A percentile compares a stretch with the other conserved stretches of the same genome.
phyloP scores from a whole-genome alignment of 2,329 filamentous ascomycete species.

The Bipolaris bicolor region DNA sequence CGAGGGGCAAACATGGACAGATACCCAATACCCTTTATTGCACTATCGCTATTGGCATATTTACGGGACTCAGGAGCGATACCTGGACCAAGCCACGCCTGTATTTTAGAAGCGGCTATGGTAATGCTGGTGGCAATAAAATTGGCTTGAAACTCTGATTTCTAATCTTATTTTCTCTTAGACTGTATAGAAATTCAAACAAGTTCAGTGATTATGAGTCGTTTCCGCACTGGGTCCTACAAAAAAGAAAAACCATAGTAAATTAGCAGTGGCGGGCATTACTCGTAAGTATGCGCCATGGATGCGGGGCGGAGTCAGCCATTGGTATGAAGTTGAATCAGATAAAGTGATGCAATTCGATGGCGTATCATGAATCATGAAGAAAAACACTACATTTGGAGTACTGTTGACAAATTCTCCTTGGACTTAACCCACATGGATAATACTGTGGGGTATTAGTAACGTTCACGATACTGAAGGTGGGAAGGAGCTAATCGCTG shows the following conservation, averaged over 20 bases:
- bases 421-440: background rate
- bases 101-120: background rate
- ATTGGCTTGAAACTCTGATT: background rate
- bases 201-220: too few relatives aligned
- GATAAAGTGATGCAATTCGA: background rate
- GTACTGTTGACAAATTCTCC: background rate
- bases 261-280: background rate
- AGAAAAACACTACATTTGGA: background rate
- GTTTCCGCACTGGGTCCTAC: background rate
- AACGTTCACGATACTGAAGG: conserved; percentile 1
- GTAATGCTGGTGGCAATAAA: background rate
- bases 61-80: background rate
- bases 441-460: background rate
- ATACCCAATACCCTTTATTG: background rate
- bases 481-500: conserved; percentile 4
- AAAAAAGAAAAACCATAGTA: background rate
- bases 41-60: background rate
- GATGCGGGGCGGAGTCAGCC: too few relatives aligned
- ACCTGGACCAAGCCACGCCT: background rate
- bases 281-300: too few relatives aligned
- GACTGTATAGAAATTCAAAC: background rate
- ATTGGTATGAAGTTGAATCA: background rate
- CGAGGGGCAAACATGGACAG: background rate
- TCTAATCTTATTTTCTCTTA: background rate
- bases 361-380: background rate